Percentiles rank a stretch among this genome's conserved stretches.
Evolutionary conservation across 23 red algal genomes (phyloP).

Genomic region (Rhodosorus marinus): DNA sequence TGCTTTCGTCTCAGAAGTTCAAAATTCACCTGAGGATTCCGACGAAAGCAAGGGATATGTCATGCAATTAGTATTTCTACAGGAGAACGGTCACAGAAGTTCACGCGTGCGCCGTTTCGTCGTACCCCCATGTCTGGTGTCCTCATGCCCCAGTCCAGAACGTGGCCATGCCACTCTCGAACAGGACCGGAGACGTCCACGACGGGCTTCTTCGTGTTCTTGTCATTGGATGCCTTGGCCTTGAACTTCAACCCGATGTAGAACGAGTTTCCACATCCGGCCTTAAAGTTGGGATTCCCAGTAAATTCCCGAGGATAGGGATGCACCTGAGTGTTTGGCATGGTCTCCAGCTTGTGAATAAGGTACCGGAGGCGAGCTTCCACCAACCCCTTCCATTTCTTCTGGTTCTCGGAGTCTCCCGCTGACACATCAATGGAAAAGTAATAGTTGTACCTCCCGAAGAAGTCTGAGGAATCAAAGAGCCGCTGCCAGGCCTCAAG

Average conservation of each 20-base stretch:
- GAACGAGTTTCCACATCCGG: conserved; percentile 38
- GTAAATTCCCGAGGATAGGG: conserved; percentile 49
- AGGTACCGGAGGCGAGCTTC: conserved; percentile 74
- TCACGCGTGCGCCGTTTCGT: too few species aligned
- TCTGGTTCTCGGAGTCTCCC: conserved; percentile 31
- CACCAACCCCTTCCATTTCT: conserved; percentile 79
- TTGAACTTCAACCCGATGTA: conserved; percentile 51
- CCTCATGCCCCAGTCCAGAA: conserved; percentile 19
- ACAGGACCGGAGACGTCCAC: conserved; percentile 32
- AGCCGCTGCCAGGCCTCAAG: conserved; percentile 42
- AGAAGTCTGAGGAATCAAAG: conserved; percentile 70
- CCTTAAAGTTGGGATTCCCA: conserved; percentile 8
- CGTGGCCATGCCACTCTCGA: conserved; percentile 11
- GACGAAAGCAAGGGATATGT: too few species aligned
- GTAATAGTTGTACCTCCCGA: conserved; percentile 40
- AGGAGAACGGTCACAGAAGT: too few species aligned
- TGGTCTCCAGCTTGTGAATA: conserved; percentile 52
- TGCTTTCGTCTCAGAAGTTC: neutral
- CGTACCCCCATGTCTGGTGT: conserved; percentile 39
- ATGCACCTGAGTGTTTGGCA: conserved; percentile 30
- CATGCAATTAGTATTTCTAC: too few species aligned
- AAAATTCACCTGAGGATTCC: neutral
- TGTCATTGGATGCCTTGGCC: neutral
- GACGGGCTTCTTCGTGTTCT: neutral
- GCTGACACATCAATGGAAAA: conserved; percentile 75